phyloP scores from a whole-genome alignment of 1,139 yeast species.

The Candida sojae region DNA sequence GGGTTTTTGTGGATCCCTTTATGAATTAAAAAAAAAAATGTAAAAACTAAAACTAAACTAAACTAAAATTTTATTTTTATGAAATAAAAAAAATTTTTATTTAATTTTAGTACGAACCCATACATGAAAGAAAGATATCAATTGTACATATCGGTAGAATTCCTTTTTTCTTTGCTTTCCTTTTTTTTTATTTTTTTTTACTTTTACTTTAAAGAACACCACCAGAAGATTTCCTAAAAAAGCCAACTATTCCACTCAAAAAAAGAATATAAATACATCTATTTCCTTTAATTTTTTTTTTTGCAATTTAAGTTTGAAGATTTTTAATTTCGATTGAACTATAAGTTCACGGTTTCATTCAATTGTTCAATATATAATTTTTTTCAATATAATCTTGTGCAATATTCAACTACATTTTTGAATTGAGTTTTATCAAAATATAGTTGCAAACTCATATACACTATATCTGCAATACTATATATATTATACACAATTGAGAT shows the following conservation, averaged over 20 bases:
- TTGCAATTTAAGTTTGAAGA: neutral
- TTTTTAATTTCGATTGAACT: neutral
- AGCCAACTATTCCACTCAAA: neutral
- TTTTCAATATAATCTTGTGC: neutral
- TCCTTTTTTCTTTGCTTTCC: neutral
- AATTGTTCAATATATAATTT: neutral
- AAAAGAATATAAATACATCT: slow-evolving; percentile 1
- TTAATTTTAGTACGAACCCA: neutral
- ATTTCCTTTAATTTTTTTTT: neutral
- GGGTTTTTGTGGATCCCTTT: no score
- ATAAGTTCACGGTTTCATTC: neutral
- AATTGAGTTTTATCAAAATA: no score
- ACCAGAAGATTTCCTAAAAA: neutral
- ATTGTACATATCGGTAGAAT: slow-evolving; percentile 1
- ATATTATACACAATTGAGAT: no score
- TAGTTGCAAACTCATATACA: no score
- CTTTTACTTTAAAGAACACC: neutral
- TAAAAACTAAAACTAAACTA: no score
- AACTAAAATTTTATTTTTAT: no score
- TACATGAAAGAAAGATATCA: slow-evolving; percentile 1
- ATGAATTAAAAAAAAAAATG: no score
- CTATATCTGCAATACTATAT: no score
- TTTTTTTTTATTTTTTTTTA: no score
- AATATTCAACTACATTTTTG: no score
- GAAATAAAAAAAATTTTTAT: neutral